phyloP scores from a whole-genome alignment of 495 filamentous ascomycete genomes.

The Trypethelium eluteriae region DNA sequence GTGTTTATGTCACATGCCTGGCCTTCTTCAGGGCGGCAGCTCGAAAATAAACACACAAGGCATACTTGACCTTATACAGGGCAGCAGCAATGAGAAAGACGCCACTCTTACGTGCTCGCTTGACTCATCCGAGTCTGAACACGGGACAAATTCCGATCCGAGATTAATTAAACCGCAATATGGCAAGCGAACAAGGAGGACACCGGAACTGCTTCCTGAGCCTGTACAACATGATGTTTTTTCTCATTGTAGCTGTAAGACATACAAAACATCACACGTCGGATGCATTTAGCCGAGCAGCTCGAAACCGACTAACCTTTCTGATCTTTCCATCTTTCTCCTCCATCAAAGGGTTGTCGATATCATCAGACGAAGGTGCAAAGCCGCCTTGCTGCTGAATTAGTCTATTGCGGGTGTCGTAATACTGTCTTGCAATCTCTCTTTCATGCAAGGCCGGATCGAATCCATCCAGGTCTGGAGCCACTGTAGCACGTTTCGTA shows the following conservation, averaged over 20 bases:
- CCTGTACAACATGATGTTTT: background rate
- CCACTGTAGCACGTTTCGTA: slow-evolving; percentile 22
- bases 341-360: slow-evolving; percentile 51
- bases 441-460: slow-evolving; percentile 65
- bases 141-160: background rate
- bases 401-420: slow-evolving; percentile 68
- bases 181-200: background rate
- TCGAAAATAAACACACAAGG: background rate
- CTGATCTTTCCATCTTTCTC: slow-evolving; percentile 57
- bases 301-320: slow-evolving; percentile 82
- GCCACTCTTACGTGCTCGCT: background rate
- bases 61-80: slow-evolving; percentile 7
- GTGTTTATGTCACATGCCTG: background rate
- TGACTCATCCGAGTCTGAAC: background rate
- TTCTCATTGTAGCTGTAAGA: background rate
- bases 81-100: background rate
- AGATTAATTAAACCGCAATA: background rate
- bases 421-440: slow-evolving; percentile 73
- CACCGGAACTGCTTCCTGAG: background rate
- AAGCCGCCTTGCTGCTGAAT: slow-evolving; percentile 76
- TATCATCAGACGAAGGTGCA: slow-evolving; percentile 48
- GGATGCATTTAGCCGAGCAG: slow-evolving; percentile 53
- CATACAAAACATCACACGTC: background rate
- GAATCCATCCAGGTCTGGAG: slow-evolving; percentile 60
- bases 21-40: slow-evolving; percentile 1